A percentile compares a stretch with the other conserved stretches of the same genome.
These are phyloP conservation scores for Gymnopilus junonius DNA, from an alignment of 768 basidiomycete genomes.

Conservation along the genomic window DNA sequence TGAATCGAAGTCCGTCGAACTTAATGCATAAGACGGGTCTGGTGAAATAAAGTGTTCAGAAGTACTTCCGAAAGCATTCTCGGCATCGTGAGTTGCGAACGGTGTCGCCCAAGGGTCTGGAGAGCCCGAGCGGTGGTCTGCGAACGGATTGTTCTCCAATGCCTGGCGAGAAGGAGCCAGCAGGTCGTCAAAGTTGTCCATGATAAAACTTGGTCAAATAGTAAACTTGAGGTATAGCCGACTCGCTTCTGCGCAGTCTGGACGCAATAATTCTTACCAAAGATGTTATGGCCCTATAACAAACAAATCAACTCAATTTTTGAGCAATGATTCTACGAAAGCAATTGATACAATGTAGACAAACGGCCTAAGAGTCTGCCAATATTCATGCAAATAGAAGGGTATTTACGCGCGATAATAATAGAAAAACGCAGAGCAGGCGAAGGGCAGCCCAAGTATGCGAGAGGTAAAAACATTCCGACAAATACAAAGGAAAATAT, in stretches of 20 bases:
- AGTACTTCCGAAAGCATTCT: constrained; percentile 30
- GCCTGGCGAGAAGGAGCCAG: constrained; percentile 61
- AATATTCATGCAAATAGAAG: neutral
- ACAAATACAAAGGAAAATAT: neutral
- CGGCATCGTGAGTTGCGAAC: constrained; percentile 41
- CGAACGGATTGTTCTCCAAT: constrained; percentile 79
- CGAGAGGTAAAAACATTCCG: neutral
- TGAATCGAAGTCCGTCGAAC: constrained; percentile 27
- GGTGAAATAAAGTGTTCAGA: constrained; percentile 25
- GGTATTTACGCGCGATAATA: neutral
- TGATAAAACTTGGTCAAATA: constrained; percentile 30
- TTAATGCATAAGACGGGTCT: constrained; percentile 25
- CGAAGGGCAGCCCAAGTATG: neutral
- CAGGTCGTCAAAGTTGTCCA: constrained; percentile 84
- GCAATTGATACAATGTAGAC: neutral
- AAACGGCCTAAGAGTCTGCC: neutral
- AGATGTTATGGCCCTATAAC: neutral
- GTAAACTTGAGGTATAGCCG: neutral
- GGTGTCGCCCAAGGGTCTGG: constrained; percentile 81
- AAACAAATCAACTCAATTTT: neutral
- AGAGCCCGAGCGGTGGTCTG: constrained; percentile 68
- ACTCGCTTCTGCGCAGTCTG: neutral
- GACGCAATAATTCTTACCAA: neutral
- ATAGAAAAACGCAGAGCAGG: neutral
- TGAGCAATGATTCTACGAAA: neutral